phyloP scores from a whole-genome alignment of 192 early-diverging fungal genomes.

The Chytriomyces confervae region DNA sequence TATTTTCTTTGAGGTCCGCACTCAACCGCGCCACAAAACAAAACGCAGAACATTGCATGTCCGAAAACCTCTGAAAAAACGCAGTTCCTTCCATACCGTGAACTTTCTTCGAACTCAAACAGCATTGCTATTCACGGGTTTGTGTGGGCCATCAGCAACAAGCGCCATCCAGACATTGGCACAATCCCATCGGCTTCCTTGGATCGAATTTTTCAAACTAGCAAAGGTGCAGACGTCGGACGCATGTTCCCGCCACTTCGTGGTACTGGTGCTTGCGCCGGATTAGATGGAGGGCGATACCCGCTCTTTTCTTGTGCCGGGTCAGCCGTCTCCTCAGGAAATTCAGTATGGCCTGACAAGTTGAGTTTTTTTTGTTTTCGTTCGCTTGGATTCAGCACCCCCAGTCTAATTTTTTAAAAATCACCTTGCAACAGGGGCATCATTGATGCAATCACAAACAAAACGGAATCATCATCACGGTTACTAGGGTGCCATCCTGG shows the following conservation, averaged over 20 bases:
- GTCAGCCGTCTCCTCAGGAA: neutral
- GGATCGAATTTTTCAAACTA: neutral
- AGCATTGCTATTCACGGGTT: slow-evolving; percentile 12
- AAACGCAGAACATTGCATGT: slow-evolving; percentile 12
- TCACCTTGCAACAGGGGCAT: neutral
- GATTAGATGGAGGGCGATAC: slow-evolving; percentile 15
- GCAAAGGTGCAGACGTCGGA: slow-evolving; percentile 9
- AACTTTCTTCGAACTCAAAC: neutral
- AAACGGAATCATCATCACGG: neutral
- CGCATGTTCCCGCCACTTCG: neutral
- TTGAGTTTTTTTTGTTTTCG: slow-evolving; percentile 4
- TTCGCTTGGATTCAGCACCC: neutral
- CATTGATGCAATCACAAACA: neutral
- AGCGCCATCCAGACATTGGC: neutral
- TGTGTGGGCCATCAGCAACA: neutral
- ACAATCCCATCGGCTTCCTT: neutral
- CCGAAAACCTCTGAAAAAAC: neutral
- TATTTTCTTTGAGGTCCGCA: neutral
- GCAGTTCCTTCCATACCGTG: neutral
- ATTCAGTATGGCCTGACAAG: slow-evolving; percentile 14
- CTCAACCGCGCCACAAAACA: neutral
- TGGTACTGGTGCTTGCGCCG: slow-evolving; percentile 5
- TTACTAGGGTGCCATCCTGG: neutral
- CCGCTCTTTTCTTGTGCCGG: slow-evolving; percentile 26
- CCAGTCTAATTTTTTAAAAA: too few relatives aligned